Conservation (phyloP, 1,139 yeast species). For the Sugiyamaella castrensis region DNA sequence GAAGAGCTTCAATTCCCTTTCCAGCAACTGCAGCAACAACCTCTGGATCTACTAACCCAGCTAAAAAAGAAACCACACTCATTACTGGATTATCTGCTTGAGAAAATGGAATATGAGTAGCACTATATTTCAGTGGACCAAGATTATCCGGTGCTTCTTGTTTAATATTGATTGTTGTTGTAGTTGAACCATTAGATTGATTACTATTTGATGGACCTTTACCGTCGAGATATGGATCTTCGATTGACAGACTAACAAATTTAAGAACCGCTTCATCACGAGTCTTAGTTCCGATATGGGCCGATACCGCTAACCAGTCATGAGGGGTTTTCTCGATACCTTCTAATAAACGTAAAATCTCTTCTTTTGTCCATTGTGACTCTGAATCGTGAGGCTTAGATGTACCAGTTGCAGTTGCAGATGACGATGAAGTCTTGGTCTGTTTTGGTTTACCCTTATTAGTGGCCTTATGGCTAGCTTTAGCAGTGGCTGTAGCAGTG, state of each 20-base stretch:
- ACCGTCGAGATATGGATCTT: conserved; percentile 58
- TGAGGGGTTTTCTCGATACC: conserved; percentile 53
- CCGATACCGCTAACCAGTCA: conserved; percentile 71
- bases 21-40: conserved; percentile 75
- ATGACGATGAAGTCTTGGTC: conserved; percentile 12
- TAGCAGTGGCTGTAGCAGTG: conserved; percentile 1
- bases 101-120: conserved; percentile 66
- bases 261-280: conserved; percentile 80
- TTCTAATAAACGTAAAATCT: conserved; percentile 54
- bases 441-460: conserved; percentile 4
- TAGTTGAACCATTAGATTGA: conserved; percentile 1
- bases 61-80: conserved; percentile 82
- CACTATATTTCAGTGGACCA: conserved; percentile 79
- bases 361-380: conserved; percentile 61
- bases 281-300: conserved; percentile 55
- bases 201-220: background rate
- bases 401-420: conserved; percentile 42
- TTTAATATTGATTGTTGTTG: conserved; percentile 24
- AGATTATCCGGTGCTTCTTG: conserved; percentile 40
- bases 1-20: conserved; percentile 45
- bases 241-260: conserved; percentile 78
- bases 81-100: conserved; percentile 89
- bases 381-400: conserved; percentile 16
- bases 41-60: conserved; percentile 82
- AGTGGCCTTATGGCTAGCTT: background rate